Base-by-base conservation (phyloP, 768 basidiomycete genomes). In the Mycena rosella region DNA sequence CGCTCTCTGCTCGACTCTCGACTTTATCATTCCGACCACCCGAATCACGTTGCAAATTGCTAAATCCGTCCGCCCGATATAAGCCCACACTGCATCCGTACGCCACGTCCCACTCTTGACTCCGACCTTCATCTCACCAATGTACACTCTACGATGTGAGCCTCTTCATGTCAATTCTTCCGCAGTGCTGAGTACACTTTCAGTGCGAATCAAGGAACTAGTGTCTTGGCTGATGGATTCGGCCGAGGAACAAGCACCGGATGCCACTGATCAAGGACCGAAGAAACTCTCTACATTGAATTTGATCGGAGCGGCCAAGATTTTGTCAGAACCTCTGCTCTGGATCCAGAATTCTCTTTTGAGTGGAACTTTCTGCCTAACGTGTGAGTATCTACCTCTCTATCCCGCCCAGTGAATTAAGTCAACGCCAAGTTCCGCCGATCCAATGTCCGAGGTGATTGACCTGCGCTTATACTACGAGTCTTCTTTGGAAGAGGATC, bases 311-410 rank as follows among this genome's bases (percentile, higher is more conserved):
- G 55, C 27, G 40, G 38, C 55, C 38, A 18, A 8, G 55, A 57
- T 10, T 57, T 57, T 30, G 18, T 44, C 55, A 40, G 26, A 44
- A 44, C 55, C 34, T 57, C 42, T 24, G 8, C 38, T 20, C 38
- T 57, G 55, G 24, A 44, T 29, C 9, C 42, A 44, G 42, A 18
- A 42, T 57, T 57, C 27, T 57, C 55, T 22, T 57, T 57, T 20
- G 38, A 57, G n/a, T 57, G 55, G 55, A 44, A 57, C 42, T 44
- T 57, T 42, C 55, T 57, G 36, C 55, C 55, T 6, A 42, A 40
- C 26, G 26, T 17, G 38, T 57, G 40, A 57, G 40, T 9, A 42
- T 34, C 2, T 57, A 26, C 24, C 52, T 30, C 29, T 32, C 15
- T 54, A 13, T 36, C 14, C 26, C 30, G 52, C n/a, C 29, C 52